Base-by-base conservation (phyloP, 2,329 filamentous ascomycete species). In the Claviceps sorghi region DNA sequence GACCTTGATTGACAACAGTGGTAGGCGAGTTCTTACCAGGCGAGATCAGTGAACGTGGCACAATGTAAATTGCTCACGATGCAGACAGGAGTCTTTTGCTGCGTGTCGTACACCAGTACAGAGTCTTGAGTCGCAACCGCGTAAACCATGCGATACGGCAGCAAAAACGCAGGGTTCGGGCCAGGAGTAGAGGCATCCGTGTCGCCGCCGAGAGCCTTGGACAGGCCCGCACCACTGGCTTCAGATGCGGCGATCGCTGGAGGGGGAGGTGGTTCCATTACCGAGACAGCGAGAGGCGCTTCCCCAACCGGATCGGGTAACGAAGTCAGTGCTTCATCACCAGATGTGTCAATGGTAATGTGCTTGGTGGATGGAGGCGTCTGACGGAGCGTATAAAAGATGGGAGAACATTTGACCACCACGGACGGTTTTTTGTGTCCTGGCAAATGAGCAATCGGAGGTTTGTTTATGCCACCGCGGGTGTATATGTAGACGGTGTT, bases 401-500 rank as follows among this genome's bases (percentile, higher is more conserved):
- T 70, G 0, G 93, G 93, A 15, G 91, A 98, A 65, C 93, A 98
- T 63, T 88, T 88, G 54, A 98, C 88, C 1, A 90, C 93, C 11
- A 98, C 88, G 0, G 93, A 97, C 0, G 93, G 93, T 67, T 98
- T 98, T 74, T 96, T 98, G 69, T 97, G 91, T 1, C 93, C 93
- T 0, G 93, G 93, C 7, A 98, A 76, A 68, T 97, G 93, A 7
- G 91, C 89, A 53, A 97, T 86, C 2, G 93, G 93, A 1, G 93
- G 89, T 65, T 94, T 96, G 70, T 96, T 97, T 63, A 98, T 88
- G 26, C 93, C 93, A 32, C 90, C 93, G 60, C 93, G 78, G 0
- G 91, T 96, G 67, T 98, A 98, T 51, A 98, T 93, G 68, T 98
- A 98, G 22, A 98, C 94, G 0, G 93, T 98, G 64, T 98, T 98